Evolutionary conservation across 345 rosid genomes (phyloP).

Genomic region (Trapa incisa): DNA sequence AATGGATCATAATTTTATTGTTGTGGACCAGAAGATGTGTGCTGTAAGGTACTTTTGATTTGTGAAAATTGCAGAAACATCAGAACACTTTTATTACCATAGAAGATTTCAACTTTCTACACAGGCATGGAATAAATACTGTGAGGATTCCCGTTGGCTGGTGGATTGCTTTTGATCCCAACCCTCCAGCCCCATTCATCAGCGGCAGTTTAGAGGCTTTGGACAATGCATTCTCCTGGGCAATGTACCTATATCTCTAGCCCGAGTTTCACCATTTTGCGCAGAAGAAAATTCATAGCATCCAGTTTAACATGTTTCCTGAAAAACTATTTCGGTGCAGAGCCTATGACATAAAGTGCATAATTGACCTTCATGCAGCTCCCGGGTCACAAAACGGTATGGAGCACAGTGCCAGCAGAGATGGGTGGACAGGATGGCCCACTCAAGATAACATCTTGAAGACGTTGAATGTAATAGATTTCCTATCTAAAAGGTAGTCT

Average conservation of each 20-base stretch:
- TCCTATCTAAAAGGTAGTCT: slow-evolving; percentile 54
- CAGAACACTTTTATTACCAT: slow-evolving; percentile 41
- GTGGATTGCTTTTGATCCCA: slow-evolving; percentile 71
- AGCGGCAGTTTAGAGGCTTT: slow-evolving; percentile 58
- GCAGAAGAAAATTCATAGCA: not conserved
- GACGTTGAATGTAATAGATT: slow-evolving; percentile 50
- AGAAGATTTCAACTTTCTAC: slow-evolving; percentile 50
- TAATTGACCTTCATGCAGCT: slow-evolving; percentile 76
- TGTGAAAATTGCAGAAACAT: slow-evolving; percentile 36
- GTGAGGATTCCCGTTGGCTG: slow-evolving; percentile 74
- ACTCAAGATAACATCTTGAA: slow-evolving; percentile 38
- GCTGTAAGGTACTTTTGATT: not conserved
- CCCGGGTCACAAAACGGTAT: slow-evolving; percentile 77
- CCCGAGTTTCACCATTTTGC: not conserved
- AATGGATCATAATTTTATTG: not conserved
- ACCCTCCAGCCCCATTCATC: slow-evolving; percentile 58
- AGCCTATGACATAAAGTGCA: slow-evolving; percentile 49
- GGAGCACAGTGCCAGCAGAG: slow-evolving; percentile 73
- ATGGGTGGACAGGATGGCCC: slow-evolving; percentile 51
- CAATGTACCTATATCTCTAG: slow-evolving; percentile 33
- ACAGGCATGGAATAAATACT: slow-evolving; percentile 49
- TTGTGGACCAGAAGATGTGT: not conserved
- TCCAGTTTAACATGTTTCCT: slow-evolving; percentile 5
- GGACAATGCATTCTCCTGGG: slow-evolving; percentile 67
- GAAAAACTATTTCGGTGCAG: slow-evolving; percentile 35